Evolutionary conservation across 176 grass and related monocot species (phyloP).

Genomic region (Alloteropsis semialata): DNA sequence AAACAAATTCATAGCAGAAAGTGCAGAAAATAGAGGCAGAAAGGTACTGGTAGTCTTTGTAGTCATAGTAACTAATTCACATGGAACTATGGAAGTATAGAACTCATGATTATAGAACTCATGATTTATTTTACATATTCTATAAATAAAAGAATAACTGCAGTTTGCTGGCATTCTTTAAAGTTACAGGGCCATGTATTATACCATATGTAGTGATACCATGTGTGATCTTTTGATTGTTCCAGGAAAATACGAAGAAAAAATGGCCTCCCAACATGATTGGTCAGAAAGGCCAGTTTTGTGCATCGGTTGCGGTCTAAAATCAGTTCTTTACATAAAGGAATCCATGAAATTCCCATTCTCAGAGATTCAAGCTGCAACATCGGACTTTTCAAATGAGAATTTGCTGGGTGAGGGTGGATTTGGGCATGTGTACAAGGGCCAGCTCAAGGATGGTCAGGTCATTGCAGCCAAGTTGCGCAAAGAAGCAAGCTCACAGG

Average conservation of each 20-base stretch:
- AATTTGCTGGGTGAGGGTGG: constrained; percentile 68
- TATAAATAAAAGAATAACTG: background rate
- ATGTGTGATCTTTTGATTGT: constrained; percentile 1
- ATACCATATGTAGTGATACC: background rate
- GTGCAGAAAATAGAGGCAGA: background rate
- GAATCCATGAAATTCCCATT: constrained; percentile 74
- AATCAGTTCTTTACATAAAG: constrained; percentile 65
- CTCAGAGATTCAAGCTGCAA: constrained; percentile 67
- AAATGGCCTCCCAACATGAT: constrained; percentile 34
- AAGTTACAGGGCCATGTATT: background rate
- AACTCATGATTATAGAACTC: too few relatives aligned
- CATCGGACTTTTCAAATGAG: constrained; percentile 53
- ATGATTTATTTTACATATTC: background rate
- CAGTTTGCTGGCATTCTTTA: background rate
- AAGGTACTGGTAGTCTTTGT: background rate
- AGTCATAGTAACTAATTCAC: background rate
- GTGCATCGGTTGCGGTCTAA: constrained; percentile 56
- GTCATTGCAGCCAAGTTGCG: constrained; percentile 61
- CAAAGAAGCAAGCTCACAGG: constrained; percentile 69
- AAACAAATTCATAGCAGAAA: background rate
- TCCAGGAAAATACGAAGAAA: constrained; percentile 41
- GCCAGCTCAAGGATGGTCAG: constrained; percentile 71
- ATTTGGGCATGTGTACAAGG: constrained; percentile 75
- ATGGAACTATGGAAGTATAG: too few relatives aligned
- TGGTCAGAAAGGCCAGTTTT: constrained; percentile 51